Conservation (phyloP, 1,284 basidiomycete genomes). For the Tylopilus orsonianus region DNA sequence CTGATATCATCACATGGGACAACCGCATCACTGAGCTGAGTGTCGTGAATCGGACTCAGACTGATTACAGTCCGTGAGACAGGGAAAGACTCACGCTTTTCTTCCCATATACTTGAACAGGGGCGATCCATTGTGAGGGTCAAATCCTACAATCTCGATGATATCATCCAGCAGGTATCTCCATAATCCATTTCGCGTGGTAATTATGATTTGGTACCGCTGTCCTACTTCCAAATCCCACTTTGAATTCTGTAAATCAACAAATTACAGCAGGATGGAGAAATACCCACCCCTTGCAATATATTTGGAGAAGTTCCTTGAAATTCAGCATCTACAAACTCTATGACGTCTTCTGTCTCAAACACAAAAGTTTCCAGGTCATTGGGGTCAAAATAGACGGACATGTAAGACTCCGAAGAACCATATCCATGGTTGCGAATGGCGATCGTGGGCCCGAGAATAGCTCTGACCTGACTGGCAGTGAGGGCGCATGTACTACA, state of each 20-base stretch:
- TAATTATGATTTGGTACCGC: conserved; percentile 16
- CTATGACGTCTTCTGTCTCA: conserved; percentile 10
- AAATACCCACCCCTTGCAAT: conserved; percentile 10
- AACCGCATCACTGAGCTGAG: conserved; percentile 10
- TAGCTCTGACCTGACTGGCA: conserved; percentile 1
- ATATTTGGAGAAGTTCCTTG: conserved; percentile 3
- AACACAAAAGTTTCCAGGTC: conserved; percentile 13
- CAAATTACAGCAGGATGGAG: neutral
- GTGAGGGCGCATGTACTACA: neutral
- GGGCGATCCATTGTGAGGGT: conserved; percentile 10
- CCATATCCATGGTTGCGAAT: conserved; percentile 17
- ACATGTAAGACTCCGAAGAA: conserved; percentile 14
- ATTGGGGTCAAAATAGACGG: conserved; percentile 2
- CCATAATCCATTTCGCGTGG: conserved; percentile 22
- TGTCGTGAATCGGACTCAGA: neutral
- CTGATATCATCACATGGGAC: conserved; percentile 4
- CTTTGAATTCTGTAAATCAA: conserved; percentile 4
- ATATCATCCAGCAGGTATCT: conserved; percentile 21
- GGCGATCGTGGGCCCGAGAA: conserved; percentile 13
- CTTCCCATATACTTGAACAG: conserved; percentile 15
- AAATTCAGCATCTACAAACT: conserved; percentile 7
- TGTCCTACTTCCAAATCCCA: conserved; percentile 14
- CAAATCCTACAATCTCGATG: conserved; percentile 19
- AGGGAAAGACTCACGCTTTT: conserved; percentile 5
- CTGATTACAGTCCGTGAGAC: neutral